Evolutionary conservation across 148 eudicot genomes (phyloP), one percentile per base, ranked within the genome.

Genomic region (Silene conica): DNA sequence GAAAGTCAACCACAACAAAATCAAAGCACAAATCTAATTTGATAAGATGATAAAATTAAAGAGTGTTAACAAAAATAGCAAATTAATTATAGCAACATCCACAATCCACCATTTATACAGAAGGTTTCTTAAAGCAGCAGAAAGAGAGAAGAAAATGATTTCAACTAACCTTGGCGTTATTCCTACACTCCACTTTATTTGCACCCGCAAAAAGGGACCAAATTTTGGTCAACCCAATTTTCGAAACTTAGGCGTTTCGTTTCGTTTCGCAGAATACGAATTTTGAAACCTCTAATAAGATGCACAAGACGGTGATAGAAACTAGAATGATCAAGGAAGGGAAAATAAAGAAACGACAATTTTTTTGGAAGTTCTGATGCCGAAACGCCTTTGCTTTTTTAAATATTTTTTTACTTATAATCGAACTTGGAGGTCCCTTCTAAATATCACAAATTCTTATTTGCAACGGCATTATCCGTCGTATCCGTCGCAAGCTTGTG

Each of bases 241-340:
- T 31, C 34, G 34, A 78, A 78, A 78, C 77, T 10, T 78, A 6
- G 28, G 76, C 34, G 34, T 31, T 31, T 3, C 34, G 34, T 31
- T 31, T 3, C 34, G 34, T 70, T 61, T 70, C 34, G 70, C 6
- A 23, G 15, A 67, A 68, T 23, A 23, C 0, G 72, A 25, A 67
- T 70, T 68, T 18, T 69, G 81, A 79, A 79, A 79, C 78, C 77
- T n/a, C 79, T 71, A n/a, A n/a, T 65, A 16, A 58, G 15, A 21
- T 57, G 14, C 58, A 70, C 62, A 76, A 62, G 73, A 73, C 60
- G 73, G 41, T 25, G 2, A 23, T 16, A 28, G 31, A 28, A 28
- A 28, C 1, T 28, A n/a, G 28, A 26, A 31, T 31, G 34, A 31
- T 31, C 4, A 31, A 2, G 34, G 34, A 31, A 31, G 34, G 3